phyloP scores from a whole-genome alignment of 768 basidiomycete genomes.

The Termitomyces sp. region DNA sequence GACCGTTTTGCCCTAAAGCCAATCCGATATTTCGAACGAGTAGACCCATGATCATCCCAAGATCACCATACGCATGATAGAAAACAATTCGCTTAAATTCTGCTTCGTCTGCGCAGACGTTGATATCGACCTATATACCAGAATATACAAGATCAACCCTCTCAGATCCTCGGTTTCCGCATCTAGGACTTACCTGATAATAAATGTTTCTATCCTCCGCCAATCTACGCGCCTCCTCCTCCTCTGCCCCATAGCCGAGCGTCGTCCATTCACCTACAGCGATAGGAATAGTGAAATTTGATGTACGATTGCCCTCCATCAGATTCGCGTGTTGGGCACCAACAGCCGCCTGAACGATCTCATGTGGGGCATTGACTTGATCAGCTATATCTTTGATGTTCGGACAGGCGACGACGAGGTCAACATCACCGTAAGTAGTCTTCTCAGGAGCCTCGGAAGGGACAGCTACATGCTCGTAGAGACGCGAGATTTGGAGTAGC shows the following conservation, averaged over 20 bases:
- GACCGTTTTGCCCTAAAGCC: constrained; percentile 45
- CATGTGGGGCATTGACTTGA: constrained; percentile 20
- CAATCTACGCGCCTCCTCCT: constrained; percentile 21
- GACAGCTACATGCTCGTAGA: constrained; percentile 50
- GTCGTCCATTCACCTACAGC: constrained; percentile 33
- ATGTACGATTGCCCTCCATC: constrained; percentile 37
- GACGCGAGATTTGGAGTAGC: constrained; percentile 32
- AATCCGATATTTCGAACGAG: constrained; percentile 52
- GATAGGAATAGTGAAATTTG: constrained; percentile 59
- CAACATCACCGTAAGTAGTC: constrained; percentile 63
- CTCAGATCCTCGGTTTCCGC: background rate
- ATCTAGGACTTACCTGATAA: constrained; percentile 32
- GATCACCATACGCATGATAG: constrained; percentile 65
- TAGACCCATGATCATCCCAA: constrained; percentile 66
- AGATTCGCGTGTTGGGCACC: constrained; percentile 1
- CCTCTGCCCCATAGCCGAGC: constrained; percentile 24
- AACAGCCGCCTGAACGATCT: background rate
- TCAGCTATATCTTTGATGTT: constrained; percentile 13
- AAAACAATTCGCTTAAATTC: constrained; percentile 51
- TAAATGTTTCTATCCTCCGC: constrained; percentile 30
- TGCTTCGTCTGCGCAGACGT: constrained; percentile 47
- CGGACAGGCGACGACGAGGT: constrained; percentile 59
- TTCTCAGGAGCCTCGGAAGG: constrained; percentile 68
- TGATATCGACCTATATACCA: constrained; percentile 61
- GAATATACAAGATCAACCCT: background rate